These are phyloP conservation scores for Kwoniella bestiolae DNA, from an alignment of 768 basidiomycete genomes.

Conservation along the genomic window DNA sequence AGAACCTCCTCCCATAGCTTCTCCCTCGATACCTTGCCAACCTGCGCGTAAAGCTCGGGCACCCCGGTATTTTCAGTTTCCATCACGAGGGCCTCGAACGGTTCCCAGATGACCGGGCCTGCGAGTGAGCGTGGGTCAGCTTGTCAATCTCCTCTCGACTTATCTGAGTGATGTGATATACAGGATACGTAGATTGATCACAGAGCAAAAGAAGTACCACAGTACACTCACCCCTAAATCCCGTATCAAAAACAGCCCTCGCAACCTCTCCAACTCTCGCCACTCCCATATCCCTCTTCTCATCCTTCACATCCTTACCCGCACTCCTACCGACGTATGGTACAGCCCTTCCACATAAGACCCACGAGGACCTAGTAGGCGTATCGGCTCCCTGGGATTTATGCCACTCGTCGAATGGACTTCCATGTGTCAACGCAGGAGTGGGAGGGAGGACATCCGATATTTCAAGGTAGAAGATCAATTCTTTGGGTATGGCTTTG, in stretches of 20 bases:
- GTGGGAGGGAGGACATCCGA: slow-evolving; percentile 30
- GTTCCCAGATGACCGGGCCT: slow-evolving; percentile 26
- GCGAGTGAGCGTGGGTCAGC: neutral
- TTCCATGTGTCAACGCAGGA: slow-evolving; percentile 17
- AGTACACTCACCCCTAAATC: slow-evolving; percentile 24
- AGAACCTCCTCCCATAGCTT: slow-evolving; percentile 1
- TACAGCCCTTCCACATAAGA: slow-evolving; percentile 18
- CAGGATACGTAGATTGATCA: too few relatives aligned
- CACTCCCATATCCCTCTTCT: slow-evolving; percentile 9
- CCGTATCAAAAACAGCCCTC: slow-evolving; percentile 26
- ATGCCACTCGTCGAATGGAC: slow-evolving; percentile 21
- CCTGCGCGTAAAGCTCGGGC: slow-evolving; percentile 14
- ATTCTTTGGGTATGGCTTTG: slow-evolving; percentile 26
- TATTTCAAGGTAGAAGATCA: slow-evolving; percentile 48
- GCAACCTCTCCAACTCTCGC: slow-evolving; percentile 17
- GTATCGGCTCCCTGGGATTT: slow-evolving; percentile 5
- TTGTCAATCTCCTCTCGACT: too few relatives aligned
- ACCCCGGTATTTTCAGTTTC: slow-evolving; percentile 13
- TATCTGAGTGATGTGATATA: neutral
- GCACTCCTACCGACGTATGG: slow-evolving; percentile 26
- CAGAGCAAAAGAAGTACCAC: too few relatives aligned
- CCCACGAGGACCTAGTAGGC: slow-evolving; percentile 16
- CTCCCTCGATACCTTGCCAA: slow-evolving; percentile 6
- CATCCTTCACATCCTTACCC: slow-evolving; percentile 8
- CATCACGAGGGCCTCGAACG: slow-evolving; percentile 21